Evolutionary conservation across 495 filamentous ascomycete species (phyloP).

Genomic region (Hypoxylon rickii): DNA sequence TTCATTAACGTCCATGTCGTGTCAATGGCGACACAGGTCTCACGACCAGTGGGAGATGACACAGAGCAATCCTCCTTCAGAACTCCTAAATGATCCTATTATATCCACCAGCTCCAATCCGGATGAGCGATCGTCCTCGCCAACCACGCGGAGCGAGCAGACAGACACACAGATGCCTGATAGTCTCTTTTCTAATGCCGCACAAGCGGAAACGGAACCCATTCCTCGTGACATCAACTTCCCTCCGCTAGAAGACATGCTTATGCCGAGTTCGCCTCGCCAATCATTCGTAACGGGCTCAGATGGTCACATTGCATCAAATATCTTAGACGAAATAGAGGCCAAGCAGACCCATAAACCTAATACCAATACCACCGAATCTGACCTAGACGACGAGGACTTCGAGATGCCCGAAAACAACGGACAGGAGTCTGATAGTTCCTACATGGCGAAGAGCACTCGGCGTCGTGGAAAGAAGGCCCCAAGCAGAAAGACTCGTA

Average conservation of each 20-base stretch:
- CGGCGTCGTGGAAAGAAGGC: conserved; percentile 10
- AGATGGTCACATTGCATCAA: conserved; percentile 7
- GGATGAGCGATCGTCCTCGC: conserved; percentile 28
- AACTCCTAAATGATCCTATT: conserved; percentile 25
- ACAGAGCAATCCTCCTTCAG: conserved; percentile 29
- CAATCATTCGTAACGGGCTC: conserved; percentile 5
- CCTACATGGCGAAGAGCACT: conserved; percentile 9
- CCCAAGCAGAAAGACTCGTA: neutral
- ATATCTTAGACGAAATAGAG: neutral
- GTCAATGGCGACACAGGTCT: conserved; percentile 23
- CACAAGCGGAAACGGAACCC: conserved; percentile 25
- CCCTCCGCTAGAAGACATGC: conserved; percentile 9
- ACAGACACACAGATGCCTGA: neutral
- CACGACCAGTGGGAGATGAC: conserved; percentile 21
- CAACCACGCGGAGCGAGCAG: conserved; percentile 1
- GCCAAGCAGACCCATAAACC: neutral
- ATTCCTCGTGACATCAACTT: conserved; percentile 16
- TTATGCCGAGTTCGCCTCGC: conserved; percentile 6
- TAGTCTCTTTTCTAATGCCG: conserved; percentile 20
- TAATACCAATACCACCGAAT: neutral
- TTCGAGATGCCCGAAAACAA: conserved; percentile 10
- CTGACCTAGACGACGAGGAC: conserved; percentile 7
- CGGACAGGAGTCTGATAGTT: conserved; percentile 11
- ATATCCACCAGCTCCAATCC: conserved; percentile 20
- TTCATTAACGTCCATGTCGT: conserved; percentile 24